Percentiles rank a stretch among this genome's conserved stretches.
Evolutionary conservation across 2,329 filamentous ascomycete species (phyloP).

Genomic region (Colletotrichum spinosum): DNA sequence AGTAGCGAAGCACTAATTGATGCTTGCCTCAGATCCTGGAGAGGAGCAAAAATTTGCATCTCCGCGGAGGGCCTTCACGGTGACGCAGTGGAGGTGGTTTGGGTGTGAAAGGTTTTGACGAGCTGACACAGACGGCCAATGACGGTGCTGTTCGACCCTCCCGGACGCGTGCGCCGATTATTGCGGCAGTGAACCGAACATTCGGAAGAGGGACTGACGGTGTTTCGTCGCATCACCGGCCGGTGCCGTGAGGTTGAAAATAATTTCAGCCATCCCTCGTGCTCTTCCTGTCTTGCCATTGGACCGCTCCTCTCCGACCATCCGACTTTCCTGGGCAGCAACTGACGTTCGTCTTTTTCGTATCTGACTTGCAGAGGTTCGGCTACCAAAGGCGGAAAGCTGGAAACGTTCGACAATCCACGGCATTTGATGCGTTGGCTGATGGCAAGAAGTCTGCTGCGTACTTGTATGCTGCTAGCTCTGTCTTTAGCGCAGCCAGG

Average conservation of each 20-base stretch:
- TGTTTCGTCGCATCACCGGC: conserved; percentile 31
- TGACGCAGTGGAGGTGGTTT: conserved; percentile 21
- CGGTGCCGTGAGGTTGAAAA: conserved; percentile 23
- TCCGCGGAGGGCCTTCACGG: conserved; percentile 24
- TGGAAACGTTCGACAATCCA: neutral
- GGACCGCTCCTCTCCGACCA: neutral
- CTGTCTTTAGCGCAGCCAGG: neutral
- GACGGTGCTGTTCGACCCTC: conserved; percentile 16
- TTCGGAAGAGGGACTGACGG: conserved; percentile 27
- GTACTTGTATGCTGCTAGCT: conserved; percentile 2
- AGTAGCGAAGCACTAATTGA: conserved; percentile 33
- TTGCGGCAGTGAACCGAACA: conserved; percentile 32
- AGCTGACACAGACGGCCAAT: conserved; percentile 11
- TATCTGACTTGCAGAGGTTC: neutral
- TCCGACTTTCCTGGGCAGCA: conserved; percentile 5
- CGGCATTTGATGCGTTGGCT: conserved; percentile 30
- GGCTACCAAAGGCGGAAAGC: neutral
- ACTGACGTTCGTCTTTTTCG: conserved; percentile 24
- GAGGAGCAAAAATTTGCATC: conserved; percentile 28
- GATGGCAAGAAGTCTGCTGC: conserved; percentile 8
- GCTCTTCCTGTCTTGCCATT: conserved; percentile 21
- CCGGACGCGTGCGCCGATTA: conserved; percentile 15
- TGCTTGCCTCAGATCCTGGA: conserved; percentile 36
- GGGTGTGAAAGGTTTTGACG: conserved; percentile 22
- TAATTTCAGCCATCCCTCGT: conserved; percentile 25